Evolutionary conservation across 345 rosid species (phyloP), one percentile per base, ranked within the genome.

Genomic region (Trapa bicornis): DNA sequence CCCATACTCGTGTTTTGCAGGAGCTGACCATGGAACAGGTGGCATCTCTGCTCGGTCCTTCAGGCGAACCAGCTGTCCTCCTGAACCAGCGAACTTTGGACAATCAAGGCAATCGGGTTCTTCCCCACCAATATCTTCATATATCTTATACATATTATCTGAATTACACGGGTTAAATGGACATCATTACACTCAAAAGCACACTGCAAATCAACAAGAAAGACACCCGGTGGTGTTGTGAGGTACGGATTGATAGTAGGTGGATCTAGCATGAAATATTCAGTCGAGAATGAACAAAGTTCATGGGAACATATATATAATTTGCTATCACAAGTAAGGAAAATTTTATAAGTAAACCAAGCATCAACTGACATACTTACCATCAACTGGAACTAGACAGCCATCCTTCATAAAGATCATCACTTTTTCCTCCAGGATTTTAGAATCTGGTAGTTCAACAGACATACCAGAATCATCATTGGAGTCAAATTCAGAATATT

Each of bases 351-450:
- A 39, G 22, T 37, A 13, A 37, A 64, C 33, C 47, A 22, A 39
- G 17, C 6, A 9, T 33, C 5, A 42, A 37, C 39, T n/a, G 7
- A 41, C 35, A 41, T 2, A 70, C 33, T 74, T 77, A 91, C 97
- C 81, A 65, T 85, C 91, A 62, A 79, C 58, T 57, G 76, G 70
- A 67, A 87, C 97, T 74, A 91, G 83, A 61, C 80, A 83, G 65
- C 93, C 96, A 67, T 73, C 74, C 65, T 84, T 89, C 69, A 91
- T 77, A 75, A 91, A 89, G 37, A 76, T 85, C 68, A 81, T 71
- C 73, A 82, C 83, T 70, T 80, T 85, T 17, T 65, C 67, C 50
- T 65, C 67, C 50, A 65, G 43, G 36, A 53, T 41, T 42, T 16
- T 36, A n/a, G 37, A 5, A 58, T 35, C 14, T 7, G 63, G 38